Base-by-base conservation (phyloP, 2,329 filamentous ascomycete species). In the Colletotrichum sojae region DNA sequence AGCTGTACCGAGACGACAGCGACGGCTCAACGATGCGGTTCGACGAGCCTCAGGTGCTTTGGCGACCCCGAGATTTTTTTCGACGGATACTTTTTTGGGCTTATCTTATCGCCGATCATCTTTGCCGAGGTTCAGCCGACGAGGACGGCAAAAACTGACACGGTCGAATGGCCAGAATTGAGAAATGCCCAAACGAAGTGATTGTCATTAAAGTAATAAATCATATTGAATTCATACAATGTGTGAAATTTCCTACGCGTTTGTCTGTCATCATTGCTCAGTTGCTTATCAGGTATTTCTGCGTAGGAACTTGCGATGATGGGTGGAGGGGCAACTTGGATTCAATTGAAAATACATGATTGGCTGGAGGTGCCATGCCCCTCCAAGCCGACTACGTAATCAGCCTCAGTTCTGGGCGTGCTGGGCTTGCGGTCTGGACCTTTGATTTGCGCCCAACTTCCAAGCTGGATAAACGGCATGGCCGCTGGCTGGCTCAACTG, bases 71-170 rank as follows among this genome's bases (percentile, higher is more conserved):
- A 63, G 52, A 51, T 63, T 63, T 58, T 52, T 58, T 68, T 63
- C n/a, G 40, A 43, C 40, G 49, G 36, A 52, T 20, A n/a, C 18
- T 57, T 65, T 65, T 69, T 58, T 46, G 40, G n/a, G 4, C 63
- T 63, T 68, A 67, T 70, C 63, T 70, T 68, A 70, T 70, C 67
- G 56, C 36, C 12, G 55, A 46, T 6, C 1, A 2, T 12, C 2
- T n/a, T 59, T 46, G n/a, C 67, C 67, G 67, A 25, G 0, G 12
- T 60, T 67, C 20, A 52, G 45, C 67, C 67, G 62, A 20, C 31
- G 10, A 4, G 8, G 31, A 12, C 31, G 0, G 31, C 31, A 8
- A 8, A 36, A 36, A 36, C 2, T 36, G 31, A 8, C 31, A 12
- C 2, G 9, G 31, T 8, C 31, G 31, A 9, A 36, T 36, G 31